Conservation (phyloP, 2,329 filamentous ascomycete genomes). For the Diaporthe sp. region DNA sequence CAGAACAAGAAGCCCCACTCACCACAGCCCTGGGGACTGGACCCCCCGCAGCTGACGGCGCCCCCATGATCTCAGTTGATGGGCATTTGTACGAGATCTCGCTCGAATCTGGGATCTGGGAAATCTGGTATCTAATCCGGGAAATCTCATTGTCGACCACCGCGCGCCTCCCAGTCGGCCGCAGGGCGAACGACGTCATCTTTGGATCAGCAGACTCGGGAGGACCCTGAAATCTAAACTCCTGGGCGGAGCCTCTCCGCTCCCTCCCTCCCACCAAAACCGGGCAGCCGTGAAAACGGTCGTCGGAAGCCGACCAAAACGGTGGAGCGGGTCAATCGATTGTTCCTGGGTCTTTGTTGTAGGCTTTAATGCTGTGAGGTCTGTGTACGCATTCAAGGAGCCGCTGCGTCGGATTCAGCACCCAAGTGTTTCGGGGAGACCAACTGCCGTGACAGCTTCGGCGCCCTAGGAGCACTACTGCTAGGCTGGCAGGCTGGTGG, state of each 20-base stretch:
- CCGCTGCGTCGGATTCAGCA: conserved; percentile 2
- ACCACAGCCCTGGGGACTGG: neutral
- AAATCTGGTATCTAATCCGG: conserved; percentile 5
- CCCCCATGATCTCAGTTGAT: conserved; percentile 17
- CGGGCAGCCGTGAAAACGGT: neutral
- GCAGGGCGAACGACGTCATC: conserved; percentile 27
- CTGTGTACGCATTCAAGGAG: neutral
- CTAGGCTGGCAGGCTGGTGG: no score
- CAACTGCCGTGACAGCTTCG: conserved; percentile 23
- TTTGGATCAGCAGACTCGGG: conserved; percentile 11
- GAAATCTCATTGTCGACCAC: neutral
- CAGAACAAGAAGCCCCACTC: neutral
- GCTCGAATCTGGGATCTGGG: conserved; percentile 19
- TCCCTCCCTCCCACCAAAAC: neutral
- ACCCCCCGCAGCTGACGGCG: neutral
- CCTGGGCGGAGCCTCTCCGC: conserved; percentile 8
- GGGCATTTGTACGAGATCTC: conserved; percentile 6
- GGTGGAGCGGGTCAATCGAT: conserved; percentile 24
- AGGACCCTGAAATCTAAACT: conserved; percentile 20
- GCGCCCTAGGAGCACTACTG: neutral
- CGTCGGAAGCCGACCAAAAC: conserved; percentile 21
- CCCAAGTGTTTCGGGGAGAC: neutral
- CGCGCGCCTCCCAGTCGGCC: conserved; percentile 2
- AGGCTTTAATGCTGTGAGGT: neutral
- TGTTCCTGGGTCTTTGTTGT: neutral